Evolutionary conservation across 495 filamentous ascomycete genomes (phyloP).

Genomic region (Neurospora discreta): DNA sequence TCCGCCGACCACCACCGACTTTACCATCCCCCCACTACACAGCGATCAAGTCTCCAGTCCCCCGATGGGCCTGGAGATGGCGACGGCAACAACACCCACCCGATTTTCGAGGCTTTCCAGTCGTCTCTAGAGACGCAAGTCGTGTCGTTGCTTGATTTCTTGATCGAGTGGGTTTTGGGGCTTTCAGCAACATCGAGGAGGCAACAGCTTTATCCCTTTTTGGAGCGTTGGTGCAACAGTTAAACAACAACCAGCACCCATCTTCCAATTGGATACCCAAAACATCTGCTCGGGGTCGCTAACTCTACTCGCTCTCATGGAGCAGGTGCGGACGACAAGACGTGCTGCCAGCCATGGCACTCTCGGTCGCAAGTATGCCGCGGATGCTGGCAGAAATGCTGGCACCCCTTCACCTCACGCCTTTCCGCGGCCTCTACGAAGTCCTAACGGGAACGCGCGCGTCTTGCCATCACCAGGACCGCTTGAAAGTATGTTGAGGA

Average conservation of each 20-base stretch:
- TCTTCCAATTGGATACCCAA: neutral
- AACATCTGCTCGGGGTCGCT: neutral
- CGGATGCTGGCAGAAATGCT: constrained; percentile 8
- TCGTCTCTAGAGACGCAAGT: neutral
- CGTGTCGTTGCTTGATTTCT: neutral
- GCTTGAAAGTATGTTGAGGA: constrained; percentile 55
- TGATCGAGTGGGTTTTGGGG: neutral
- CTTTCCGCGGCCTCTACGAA: constrained; percentile 22
- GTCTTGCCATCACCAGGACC: constrained; percentile 33
- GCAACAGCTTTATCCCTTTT: constrained; percentile 2
- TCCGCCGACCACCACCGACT: neutral
- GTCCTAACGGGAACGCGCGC: constrained; percentile 24
- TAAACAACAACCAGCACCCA: neutral
- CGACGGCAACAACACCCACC: neutral
- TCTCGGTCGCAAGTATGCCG: constrained; percentile 23
- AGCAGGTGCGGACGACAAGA: constrained; percentile 21
- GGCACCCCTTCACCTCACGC: constrained; percentile 6
- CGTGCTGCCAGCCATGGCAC: constrained; percentile 35
- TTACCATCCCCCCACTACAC: neutral
- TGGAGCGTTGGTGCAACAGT: neutral
- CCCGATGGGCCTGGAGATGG: neutral
- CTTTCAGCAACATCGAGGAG: neutral
- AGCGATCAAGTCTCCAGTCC: neutral
- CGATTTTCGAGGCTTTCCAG: neutral
- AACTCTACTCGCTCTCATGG: constrained; percentile 18